phyloP scores from a whole-genome alignment of 768 basidiomycete genomes.

The Butyriboletus loyo region DNA sequence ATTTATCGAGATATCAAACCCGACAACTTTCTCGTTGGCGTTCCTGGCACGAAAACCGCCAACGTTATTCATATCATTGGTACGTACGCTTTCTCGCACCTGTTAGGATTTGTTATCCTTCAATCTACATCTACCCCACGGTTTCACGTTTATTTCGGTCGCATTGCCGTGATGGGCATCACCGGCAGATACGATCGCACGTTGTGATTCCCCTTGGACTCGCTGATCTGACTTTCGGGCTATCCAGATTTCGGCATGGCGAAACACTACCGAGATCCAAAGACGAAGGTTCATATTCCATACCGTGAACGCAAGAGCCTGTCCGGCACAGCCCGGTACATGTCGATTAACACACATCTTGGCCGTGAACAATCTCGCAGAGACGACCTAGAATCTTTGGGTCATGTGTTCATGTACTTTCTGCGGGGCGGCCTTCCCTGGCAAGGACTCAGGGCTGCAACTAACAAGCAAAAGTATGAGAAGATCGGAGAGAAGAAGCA shows the following conservation, averaged over 20 bases:
- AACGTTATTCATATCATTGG: slow-evolving; percentile 87
- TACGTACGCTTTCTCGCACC: slow-evolving; percentile 36
- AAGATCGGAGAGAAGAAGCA: slow-evolving; percentile 99
- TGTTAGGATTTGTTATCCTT: slow-evolving; percentile 7
- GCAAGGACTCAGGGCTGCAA: slow-evolving; percentile 96
- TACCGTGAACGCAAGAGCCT: slow-evolving; percentile 97
- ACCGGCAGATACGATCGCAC: neutral
- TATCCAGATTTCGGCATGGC: slow-evolving; percentile 95
- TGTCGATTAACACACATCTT: slow-evolving; percentile 99
- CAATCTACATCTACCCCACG: neutral
- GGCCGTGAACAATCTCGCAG: slow-evolving; percentile 93
- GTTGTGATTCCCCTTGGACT: neutral
- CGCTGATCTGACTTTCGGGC: slow-evolving; percentile 6
- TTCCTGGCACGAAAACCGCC: slow-evolving; percentile 85
- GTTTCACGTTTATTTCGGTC: neutral
- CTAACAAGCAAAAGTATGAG: slow-evolving; percentile 99
- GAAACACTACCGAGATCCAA: slow-evolving; percentile 98
- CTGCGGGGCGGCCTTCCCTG: slow-evolving; percentile 93
- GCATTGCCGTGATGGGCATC: neutral
- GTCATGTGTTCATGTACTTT: slow-evolving; percentile 99
- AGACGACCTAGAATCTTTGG: slow-evolving; percentile 94
- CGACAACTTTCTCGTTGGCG: slow-evolving; percentile 97
- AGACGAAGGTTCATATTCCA: slow-evolving; percentile 97
- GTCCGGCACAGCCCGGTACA: slow-evolving; percentile 96
- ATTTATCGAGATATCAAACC: slow-evolving; percentile 99